Evolutionary conservation across 345 rosid species (phyloP), one percentile per base, ranked within the genome.

Genomic region (Limnanthes douglasii): DNA sequence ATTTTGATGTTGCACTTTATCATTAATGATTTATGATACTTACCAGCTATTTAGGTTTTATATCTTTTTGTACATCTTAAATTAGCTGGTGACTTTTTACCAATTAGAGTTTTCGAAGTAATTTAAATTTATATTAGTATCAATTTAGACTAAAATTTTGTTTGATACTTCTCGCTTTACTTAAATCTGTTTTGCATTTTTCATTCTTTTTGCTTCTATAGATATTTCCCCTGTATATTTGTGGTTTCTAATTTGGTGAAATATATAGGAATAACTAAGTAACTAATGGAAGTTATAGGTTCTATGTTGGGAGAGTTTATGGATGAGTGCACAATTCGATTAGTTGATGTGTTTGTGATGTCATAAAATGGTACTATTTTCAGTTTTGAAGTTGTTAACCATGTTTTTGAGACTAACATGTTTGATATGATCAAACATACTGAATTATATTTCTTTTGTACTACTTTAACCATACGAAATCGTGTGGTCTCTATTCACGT

Each of bases 281-380:
- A 84, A 17, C 99, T 96, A 30, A 92, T 92, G 99, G 96, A 92
- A 43, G 99, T 92, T 1, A 92, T 92, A 96, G 99, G 99, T 14
- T 42, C 85, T 85, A 92, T 92, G 99, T 72, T 85, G 16, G 99
- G 99, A 33, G 99, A 92, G 54, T 92, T 92, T 31, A 96, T 92
- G 46, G 99, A 85, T 16, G 96, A 92, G 58, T 85, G 85, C 65
- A 92, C 99, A 0, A 94, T 85, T 8, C 73, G 94, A 1, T 96
- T 92, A 18, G 96, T 92, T 5, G 96, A 92, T 68, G 99, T 92
- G 5, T 92, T 85, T 50, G 99, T 96, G 0, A 92, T 92, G 99
- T 96, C 99, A 3, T 96, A 92, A 55, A 92, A 96, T 35, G 99
- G 96, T 39, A 85, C 99, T 6, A 93, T 94, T 47, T 96, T 92